A percentile compares a stretch with the other conserved stretches of the same genome.
phyloP scores from a whole-genome alignment of 2,329 filamentous ascomycete species.

The Pseudogymnoascus sp. region DNA sequence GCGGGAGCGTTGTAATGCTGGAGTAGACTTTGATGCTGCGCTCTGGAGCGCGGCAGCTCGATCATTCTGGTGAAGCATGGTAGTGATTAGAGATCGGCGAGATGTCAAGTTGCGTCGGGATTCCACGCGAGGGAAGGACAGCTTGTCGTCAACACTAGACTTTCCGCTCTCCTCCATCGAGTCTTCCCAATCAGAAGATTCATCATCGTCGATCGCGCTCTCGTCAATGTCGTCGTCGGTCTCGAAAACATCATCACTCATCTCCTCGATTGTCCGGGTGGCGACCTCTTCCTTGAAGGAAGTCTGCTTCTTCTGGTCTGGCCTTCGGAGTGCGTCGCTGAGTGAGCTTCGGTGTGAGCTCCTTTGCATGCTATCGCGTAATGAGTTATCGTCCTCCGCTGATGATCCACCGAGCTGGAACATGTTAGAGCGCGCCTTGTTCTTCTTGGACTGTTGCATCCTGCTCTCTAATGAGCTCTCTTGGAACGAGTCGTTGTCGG shows the following conservation, averaged over 20 bases:
- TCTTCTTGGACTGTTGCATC: slow-evolving; percentile 41
- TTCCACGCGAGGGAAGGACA: slow-evolving; percentile 84
- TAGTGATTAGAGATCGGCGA: slow-evolving; percentile 79
- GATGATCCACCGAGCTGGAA: slow-evolving; percentile 76
- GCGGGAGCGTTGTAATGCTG: slow-evolving; percentile 49
- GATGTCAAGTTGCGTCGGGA: slow-evolving; percentile 80
- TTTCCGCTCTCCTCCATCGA: slow-evolving; percentile 76
- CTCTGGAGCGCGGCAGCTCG: slow-evolving; percentile 63
- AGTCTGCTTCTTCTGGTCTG: slow-evolving; percentile 62
- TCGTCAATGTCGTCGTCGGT: slow-evolving; percentile 66
- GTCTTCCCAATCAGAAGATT: slow-evolving; percentile 50
- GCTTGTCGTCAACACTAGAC: slow-evolving; percentile 72
- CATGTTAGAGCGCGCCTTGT: slow-evolving; percentile 36
- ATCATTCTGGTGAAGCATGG: slow-evolving; percentile 77
- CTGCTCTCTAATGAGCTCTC: slow-evolving; percentile 23
- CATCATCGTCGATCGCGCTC: slow-evolving; percentile 70
- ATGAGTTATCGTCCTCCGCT: slow-evolving; percentile 74
- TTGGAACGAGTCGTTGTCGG: slow-evolving; percentile 29
- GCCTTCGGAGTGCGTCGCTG: slow-evolving; percentile 43
- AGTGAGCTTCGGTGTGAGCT: slow-evolving; percentile 45
- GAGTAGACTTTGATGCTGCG: slow-evolving; percentile 46
- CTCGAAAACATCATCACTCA: slow-evolving; percentile 50
- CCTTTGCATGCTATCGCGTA: slow-evolving; percentile 40
- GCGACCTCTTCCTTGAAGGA: slow-evolving; percentile 74
- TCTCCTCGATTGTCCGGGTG: slow-evolving; percentile 56